A percentile compares a stretch with the other conserved stretches of the same genome.
Evolutionary conservation across 805 yeast species (phyloP).

Genomic region (Candida cerambycidarum): DNA sequence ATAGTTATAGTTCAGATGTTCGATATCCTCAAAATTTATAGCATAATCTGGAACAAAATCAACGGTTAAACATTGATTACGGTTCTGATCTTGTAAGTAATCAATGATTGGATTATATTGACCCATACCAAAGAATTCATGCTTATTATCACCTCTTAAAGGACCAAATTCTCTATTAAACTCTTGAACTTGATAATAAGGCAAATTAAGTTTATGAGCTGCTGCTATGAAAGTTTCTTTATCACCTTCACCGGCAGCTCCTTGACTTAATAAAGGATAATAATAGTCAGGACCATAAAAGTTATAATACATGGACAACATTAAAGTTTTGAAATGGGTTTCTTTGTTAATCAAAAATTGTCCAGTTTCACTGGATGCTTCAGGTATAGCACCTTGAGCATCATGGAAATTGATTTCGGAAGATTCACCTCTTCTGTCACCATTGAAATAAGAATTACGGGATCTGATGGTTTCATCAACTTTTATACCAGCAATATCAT

Average conservation of each 20-base stretch:
- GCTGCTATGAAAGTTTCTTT: slow-evolving; percentile 44
- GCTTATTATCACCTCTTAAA: slow-evolving; percentile 20
- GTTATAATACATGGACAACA: slow-evolving; percentile 39
- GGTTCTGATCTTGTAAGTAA: slow-evolving; percentile 15
- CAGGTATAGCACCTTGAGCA: slow-evolving; percentile 53
- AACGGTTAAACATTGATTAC: slow-evolving; percentile 6
- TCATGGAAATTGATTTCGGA: slow-evolving; percentile 46
- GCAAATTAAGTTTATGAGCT: slow-evolving; percentile 35
- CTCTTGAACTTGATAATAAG: slow-evolving; percentile 39
- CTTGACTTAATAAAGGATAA: slow-evolving; percentile 40
- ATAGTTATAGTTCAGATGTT: slow-evolving; percentile 26
- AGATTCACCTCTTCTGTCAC: slow-evolving; percentile 29
- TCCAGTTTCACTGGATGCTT: slow-evolving; percentile 41
- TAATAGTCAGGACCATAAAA: slow-evolving; percentile 36
- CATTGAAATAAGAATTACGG: slow-evolving; percentile 28
- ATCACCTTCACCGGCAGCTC: slow-evolving; percentile 45
- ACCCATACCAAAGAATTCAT: slow-evolving; percentile 35
- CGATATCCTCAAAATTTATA: slow-evolving; percentile 19
- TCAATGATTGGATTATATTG: slow-evolving; percentile 39
- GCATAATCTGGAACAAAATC: slow-evolving; percentile 22
- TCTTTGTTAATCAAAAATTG: slow-evolving; percentile 36
- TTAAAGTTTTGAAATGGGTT: slow-evolving; percentile 29
- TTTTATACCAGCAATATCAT: slow-evolving; percentile 32
- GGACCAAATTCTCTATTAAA: slow-evolving; percentile 40
- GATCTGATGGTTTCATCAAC: slow-evolving; percentile 19